A percentile compares a stretch with the other conserved stretches of the same genome.
Evolutionary conservation across 148 eudicot species (phyloP).

Genomic region (Linanthus parryae): DNA sequence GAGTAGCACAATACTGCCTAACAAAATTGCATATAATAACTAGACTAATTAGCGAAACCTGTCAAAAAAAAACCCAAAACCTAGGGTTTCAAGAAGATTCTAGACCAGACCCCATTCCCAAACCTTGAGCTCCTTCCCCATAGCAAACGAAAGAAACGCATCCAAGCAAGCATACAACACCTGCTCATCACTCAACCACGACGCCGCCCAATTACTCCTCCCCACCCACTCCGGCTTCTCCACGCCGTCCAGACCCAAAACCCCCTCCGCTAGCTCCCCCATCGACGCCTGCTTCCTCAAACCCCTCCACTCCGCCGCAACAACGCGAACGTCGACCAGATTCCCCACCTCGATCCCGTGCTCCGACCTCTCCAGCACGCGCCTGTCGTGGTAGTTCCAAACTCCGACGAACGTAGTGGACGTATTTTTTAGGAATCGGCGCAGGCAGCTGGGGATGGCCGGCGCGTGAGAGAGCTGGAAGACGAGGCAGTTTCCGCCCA

Average conservation of each 20-base stretch:
- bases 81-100: too few species aligned
- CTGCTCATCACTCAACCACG: constrained; percentile 13
- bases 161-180: constrained; percentile 24
- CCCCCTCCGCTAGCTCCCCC: constrained; percentile 9
- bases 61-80: too few species aligned
- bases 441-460: constrained; percentile 13
- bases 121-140: constrained; percentile 11
- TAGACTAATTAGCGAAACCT: too few species aligned
- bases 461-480: constrained; percentile 21
- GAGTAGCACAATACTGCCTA: too few species aligned
- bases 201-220: constrained; percentile 19
- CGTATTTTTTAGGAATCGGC: constrained; percentile 12
- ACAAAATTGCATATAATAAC: too few species aligned
- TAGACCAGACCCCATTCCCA: neutral
- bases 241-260: constrained; percentile 7
- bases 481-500: constrained; percentile 22
- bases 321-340: constrained; percentile 12
- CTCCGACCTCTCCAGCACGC: neutral
- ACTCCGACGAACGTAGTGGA: constrained; percentile 32
- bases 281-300: constrained; percentile 2
- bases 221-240: constrained; percentile 4
- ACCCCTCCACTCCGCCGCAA: constrained; percentile 7
- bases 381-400: neutral
- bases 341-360: neutral
- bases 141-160: constrained; percentile 22